Percentiles rank a stretch among this genome's conserved stretches.
Conservation (phyloP, 169 alveolate genomes). For the Cardiosporidium cionae region DNA sequence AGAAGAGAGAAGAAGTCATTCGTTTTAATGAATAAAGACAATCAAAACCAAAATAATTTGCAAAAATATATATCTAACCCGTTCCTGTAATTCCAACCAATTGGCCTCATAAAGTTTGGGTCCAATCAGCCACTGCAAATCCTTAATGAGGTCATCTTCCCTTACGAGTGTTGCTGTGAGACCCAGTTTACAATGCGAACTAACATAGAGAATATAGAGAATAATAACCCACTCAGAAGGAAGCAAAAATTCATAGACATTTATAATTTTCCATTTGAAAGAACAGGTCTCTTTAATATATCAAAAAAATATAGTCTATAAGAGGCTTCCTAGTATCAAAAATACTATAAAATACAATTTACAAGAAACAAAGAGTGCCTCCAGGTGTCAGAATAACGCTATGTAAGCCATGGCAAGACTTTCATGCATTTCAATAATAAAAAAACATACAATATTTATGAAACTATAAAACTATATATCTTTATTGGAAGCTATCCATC, state of each 20-base stretch:
- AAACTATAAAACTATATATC: too few relatives aligned
- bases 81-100: conserved; percentile 93
- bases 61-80: neutral
- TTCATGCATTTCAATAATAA: too few relatives aligned
- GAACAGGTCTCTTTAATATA: neutral
- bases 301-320: neutral
- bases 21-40: neutral
- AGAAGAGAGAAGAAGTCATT: neutral
- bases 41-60: neutral
- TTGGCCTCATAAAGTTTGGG: conserved; percentile 99
- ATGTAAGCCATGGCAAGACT: too few relatives aligned
- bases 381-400: too few relatives aligned
- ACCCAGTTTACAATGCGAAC: conserved; percentile 65
- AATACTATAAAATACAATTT: neutral
- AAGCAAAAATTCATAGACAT: too few relatives aligned
- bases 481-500: neutral
- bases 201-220: neutral
- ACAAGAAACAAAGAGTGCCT: neutral
- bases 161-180: conserved; percentile 99
- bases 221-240: too few relatives aligned
- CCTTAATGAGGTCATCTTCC: conserved; percentile 90
- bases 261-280: too few relatives aligned
- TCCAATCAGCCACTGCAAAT: conserved; percentile 96
- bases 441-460: too few relatives aligned
- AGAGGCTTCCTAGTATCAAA: neutral